Conservation (phyloP, 1,284 basidiomycete species). For the Xerocomus nothofagi region DNA sequence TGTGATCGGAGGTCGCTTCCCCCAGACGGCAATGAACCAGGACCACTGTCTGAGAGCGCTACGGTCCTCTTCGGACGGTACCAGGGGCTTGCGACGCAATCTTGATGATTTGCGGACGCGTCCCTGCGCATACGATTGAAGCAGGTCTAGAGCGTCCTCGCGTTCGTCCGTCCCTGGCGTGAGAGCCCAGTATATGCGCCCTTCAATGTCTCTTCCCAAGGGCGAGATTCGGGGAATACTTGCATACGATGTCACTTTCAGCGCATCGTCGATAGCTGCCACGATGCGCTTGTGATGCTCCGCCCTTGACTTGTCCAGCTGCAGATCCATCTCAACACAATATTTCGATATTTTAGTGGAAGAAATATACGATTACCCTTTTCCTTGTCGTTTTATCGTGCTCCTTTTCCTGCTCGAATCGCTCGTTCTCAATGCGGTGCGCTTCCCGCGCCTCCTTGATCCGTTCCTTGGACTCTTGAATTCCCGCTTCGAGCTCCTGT, state of each 20-base stretch:
- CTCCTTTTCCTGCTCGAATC: slow-evolving; percentile 43
- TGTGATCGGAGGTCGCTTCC: slow-evolving; percentile 45
- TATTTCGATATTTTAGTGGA: not conserved
- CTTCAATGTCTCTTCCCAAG: slow-evolving; percentile 52
- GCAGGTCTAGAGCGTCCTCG: slow-evolving; percentile 45
- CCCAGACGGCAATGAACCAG: slow-evolving; percentile 74
- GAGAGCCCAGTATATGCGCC: slow-evolving; percentile 54
- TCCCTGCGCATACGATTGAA: slow-evolving; percentile 34
- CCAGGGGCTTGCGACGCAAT: slow-evolving; percentile 40
- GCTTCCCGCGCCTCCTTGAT: slow-evolving; percentile 50
- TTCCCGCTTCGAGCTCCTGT: slow-evolving; percentile 56
- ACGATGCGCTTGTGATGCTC: slow-evolving; percentile 25
- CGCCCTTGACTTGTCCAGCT: slow-evolving; percentile 28
- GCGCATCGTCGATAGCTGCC: slow-evolving; percentile 26
- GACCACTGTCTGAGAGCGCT: slow-evolving; percentile 57
- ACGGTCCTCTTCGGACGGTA: slow-evolving; percentile 48
- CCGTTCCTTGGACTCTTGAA: slow-evolving; percentile 53
- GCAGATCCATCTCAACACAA: slow-evolving; percentile 5
- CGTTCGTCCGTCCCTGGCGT: slow-evolving; percentile 49
- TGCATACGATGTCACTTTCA: slow-evolving; percentile 37
- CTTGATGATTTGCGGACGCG: slow-evolving; percentile 31
- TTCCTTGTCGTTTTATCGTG: slow-evolving; percentile 34
- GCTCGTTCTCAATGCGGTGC: slow-evolving; percentile 45
- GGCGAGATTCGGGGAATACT: slow-evolving; percentile 45
- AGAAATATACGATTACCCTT: slow-evolving; percentile 33